phyloP scores from a whole-genome alignment of 1,284 basidiomycete species.

The Inonotus hispidus region DNA sequence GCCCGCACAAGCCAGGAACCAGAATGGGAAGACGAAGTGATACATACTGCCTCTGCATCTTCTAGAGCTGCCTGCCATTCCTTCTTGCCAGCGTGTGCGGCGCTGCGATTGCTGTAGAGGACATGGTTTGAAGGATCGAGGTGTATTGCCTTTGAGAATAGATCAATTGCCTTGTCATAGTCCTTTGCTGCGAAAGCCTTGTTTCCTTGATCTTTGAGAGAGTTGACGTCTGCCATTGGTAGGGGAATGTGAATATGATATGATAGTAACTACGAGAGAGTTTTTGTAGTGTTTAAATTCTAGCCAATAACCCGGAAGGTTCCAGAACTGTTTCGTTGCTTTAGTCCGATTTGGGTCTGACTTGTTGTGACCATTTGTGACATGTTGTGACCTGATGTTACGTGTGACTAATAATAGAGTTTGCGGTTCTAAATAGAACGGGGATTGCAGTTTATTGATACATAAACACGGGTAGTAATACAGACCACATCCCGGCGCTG shows the following conservation, averaged over 20 bases:
- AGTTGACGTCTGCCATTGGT: constrained; percentile 26
- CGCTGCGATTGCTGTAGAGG: constrained; percentile 90
- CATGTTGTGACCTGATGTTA: background rate
- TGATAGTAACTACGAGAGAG: background rate
- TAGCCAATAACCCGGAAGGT: constrained; percentile 11
- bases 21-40: background rate
- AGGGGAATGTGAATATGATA: background rate
- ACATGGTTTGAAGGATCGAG: constrained; percentile 84
- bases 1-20: constrained; percentile 8
- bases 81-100: constrained; percentile 81
- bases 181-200: constrained; percentile 94
- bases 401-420: background rate
- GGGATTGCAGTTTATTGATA: background rate
- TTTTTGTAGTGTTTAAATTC: background rate
- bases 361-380: background rate
- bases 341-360: background rate
- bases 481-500: background rate
- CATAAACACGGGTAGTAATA: background rate
- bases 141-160: constrained; percentile 85
- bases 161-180: constrained; percentile 82
- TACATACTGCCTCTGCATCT: constrained; percentile 84
- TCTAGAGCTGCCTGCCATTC: constrained; percentile 74
- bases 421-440: constrained; percentile 1
- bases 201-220: constrained; percentile 92
- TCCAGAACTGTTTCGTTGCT: background rate